Conservation (phyloP, 2,329 filamentous ascomycete genomes). For the Amauroascus verrucosus region DNA sequence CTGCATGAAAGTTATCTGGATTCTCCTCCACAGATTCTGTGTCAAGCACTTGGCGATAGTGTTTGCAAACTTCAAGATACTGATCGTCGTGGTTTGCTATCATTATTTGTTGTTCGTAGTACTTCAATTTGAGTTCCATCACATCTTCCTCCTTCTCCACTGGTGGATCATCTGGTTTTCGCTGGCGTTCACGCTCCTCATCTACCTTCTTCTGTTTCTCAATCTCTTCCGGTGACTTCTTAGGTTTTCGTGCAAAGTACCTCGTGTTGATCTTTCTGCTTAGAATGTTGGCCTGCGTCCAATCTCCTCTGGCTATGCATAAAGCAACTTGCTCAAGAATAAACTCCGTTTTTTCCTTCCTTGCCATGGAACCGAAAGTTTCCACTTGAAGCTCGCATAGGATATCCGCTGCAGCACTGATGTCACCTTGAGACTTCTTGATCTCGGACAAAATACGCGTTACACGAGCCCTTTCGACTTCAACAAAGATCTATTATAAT, state of each 20-base stretch:
- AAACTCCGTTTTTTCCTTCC: conserved; percentile 96
- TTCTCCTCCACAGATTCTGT: conserved; percentile 93
- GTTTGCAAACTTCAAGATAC: conserved; percentile 94
- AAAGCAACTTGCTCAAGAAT: conserved; percentile 89
- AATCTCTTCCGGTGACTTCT: conserved; percentile 79
- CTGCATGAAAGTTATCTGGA: conserved; percentile 70
- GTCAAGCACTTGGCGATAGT: conserved; percentile 93
- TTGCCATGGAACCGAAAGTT: conserved; percentile 96
- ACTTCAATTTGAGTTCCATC: conserved; percentile 88
- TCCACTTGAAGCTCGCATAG: conserved; percentile 97
- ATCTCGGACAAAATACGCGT: conserved; percentile 94
- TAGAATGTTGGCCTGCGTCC: conserved; percentile 88
- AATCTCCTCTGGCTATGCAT: conserved; percentile 91
- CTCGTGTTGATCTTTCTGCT: conserved; percentile 93
- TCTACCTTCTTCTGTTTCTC: conserved; percentile 83
- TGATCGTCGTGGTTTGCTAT: conserved; percentile 95
- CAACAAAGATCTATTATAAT: conserved; percentile 73
- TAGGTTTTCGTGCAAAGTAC: conserved; percentile 81
- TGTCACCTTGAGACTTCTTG: conserved; percentile 89
- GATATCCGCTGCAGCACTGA: conserved; percentile 81
- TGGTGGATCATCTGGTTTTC: conserved; percentile 64
- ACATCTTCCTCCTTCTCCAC: conserved; percentile 76
- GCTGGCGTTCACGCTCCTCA: conserved; percentile 63
- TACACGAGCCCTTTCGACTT: conserved; percentile 91
- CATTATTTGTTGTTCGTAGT: conserved; percentile 94